Percentiles rank a stretch among this genome's conserved stretches.
phyloP scores from a whole-genome alignment of 169 alveolate genomes.

The Plasmodium vivax region DNA sequence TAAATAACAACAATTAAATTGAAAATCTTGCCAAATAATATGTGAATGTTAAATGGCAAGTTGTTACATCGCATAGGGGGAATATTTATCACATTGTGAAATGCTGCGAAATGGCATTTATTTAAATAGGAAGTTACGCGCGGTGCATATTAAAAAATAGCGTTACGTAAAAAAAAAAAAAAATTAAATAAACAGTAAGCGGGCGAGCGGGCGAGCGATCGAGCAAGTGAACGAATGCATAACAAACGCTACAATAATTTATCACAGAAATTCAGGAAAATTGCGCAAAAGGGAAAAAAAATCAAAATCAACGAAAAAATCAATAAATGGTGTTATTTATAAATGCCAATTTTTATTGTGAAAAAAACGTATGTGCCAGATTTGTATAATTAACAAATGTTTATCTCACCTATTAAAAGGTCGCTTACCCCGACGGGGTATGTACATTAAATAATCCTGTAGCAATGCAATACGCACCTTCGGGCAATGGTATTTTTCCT shows the following conservation, averaged over 20 bases:
- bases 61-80: neutral
- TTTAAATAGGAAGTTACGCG: neutral
- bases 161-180: neutral
- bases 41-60: neutral
- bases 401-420: neutral
- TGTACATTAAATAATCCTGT: neutral
- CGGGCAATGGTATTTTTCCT: neutral
- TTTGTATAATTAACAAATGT: neutral
- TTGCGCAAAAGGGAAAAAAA: neutral
- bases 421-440: neutral
- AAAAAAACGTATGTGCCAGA: neutral
- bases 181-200: neutral
- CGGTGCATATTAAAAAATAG: neutral
- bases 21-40: neutral
- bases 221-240: neutral
- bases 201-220: neutral
- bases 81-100: neutral
- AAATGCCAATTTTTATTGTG: neutral
- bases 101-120: neutral
- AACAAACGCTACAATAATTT: neutral
- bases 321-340: neutral
- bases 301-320: neutral
- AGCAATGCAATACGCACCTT: neutral
- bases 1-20: neutral
- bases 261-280: neutral